Base-by-base conservation (phyloP, 495 filamentous ascomycete genomes). In the Neurospora sp. region DNA sequence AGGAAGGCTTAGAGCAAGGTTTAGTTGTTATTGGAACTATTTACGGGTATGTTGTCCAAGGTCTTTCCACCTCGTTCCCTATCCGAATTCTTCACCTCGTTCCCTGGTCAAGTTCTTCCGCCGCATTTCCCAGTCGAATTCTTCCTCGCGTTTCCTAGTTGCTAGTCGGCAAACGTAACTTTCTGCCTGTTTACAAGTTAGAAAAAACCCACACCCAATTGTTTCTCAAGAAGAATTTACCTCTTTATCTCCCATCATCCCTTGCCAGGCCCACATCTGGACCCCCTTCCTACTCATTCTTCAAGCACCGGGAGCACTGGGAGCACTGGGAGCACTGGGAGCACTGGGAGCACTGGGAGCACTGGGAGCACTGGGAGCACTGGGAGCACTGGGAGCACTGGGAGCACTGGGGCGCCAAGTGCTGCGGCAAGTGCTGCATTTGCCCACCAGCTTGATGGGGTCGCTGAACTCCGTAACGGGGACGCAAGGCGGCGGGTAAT, bases 1-100 rank as follows among this genome's bases (percentile, higher is more conserved):
- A 74, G 75, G 46, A 73, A 77, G 27, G 11, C 66, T 27, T 81
- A n/a, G 59, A 75, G 10, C 4, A 39, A 35, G 7, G 9, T 10
- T 35, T 54, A 20, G 11, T 12, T 59, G 48, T 14, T 14, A 14
- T 59, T 27, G 20, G 46, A 59, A 4, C 27, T 18, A 31, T 16
- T 10, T 48, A 23, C 46, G 9, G 46, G 20, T 54, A 54, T 54
- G 20, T 54, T 23, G 46, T 23, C 7, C n/a, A 20, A 1, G 27
- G 27, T 27, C 27, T n/a, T n/a, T n/a, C n/a, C n/a, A n/a, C n/a
- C n/a, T n/a, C n/a, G n/a, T n/a, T n/a, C n/a, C n/a, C n/a, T n/a
- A n/a, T n/a, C n/a, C n/a, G n/a, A n/a, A n/a, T n/a, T n/a, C n/a
- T n/a, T n/a, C n/a, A n/a, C n/a, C n/a, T n/a, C n/a, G n/a, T n/a